phyloP scores from a whole-genome alignment of 805 yeast genomes.

The Gaillardinia entomophila region DNA sequence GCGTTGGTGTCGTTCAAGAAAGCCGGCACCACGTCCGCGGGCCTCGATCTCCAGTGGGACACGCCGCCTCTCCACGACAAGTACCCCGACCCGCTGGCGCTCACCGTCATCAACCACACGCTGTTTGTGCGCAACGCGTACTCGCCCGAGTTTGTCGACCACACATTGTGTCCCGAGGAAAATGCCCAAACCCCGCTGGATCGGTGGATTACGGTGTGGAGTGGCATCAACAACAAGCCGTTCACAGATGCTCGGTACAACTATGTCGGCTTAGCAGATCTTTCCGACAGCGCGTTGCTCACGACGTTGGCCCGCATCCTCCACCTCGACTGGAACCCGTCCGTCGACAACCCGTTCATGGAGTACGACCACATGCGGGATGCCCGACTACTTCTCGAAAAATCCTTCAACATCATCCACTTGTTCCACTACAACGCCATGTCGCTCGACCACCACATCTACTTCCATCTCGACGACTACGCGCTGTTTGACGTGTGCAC shows the following conservation, averaged over 20 bases:
- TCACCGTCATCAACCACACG: constrained; percentile 27
- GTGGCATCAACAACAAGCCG: constrained; percentile 22
- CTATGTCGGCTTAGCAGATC: constrained; percentile 30
- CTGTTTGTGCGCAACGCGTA: constrained; percentile 33
- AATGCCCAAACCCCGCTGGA: constrained; percentile 21
- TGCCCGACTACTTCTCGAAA: constrained; percentile 22
- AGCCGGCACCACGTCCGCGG: constrained; percentile 7
- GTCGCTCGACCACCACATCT: constrained; percentile 41
- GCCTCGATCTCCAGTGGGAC: constrained; percentile 7
- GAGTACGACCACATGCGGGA: constrained; percentile 28
- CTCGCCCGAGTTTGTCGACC: constrained; percentile 29
- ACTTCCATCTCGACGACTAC: constrained; percentile 29
- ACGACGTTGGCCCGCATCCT: constrained; percentile 37
- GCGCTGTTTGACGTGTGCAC: constrained; percentile 21
- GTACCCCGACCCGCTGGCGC: constrained; percentile 19
- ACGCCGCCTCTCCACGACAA: constrained; percentile 15
- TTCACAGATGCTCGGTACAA: constrained; percentile 22
- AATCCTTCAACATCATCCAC: constrained; percentile 28
- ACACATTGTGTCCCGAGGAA: constrained; percentile 31
- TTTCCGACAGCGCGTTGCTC: constrained; percentile 33
- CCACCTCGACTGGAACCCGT: constrained; percentile 39
- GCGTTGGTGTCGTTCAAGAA: constrained; percentile 43
- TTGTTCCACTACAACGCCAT: constrained; percentile 39
- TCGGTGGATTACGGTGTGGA: constrained; percentile 36
- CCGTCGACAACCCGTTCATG: constrained; percentile 21